Base-by-base conservation (phyloP, 495 filamentous ascomycete genomes). In the Entonaema liquescens region DNA sequence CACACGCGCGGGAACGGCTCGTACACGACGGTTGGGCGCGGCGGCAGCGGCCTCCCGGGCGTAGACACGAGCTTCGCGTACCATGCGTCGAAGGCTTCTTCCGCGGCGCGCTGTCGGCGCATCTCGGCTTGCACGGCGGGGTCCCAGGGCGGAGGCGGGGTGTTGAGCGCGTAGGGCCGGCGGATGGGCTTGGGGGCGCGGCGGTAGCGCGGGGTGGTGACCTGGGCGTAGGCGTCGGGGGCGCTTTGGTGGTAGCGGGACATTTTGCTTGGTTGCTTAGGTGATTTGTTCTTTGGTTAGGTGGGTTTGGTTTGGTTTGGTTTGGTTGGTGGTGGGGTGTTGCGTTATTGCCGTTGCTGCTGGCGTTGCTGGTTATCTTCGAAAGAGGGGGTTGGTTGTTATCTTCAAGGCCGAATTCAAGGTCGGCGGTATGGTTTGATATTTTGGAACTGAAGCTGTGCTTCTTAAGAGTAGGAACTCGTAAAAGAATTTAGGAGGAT, bases 131-230 rank as follows among this genome's bases (percentile, higher is more conserved):
- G n/a, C n/a, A n/a, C n/a, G n/a, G n/a, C n/a, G n/a, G n/a, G n/a
- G n/a, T n/a, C n/a, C n/a, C n/a, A n/a, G 0, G 54, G 31, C 1
- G 49, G 66, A 72, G 52, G 62, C n/a, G 12, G n/a, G n/a, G n/a
- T n/a, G n/a, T n/a, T n/a, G n/a, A n/a, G n/a, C n/a, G 1, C 21
- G 62, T 66, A 70, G n/a, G 62, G 70, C 3, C 60, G 65, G 50
- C 59, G 26, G 28, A 13, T 25, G 0, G 17, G 31, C 8, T 9
- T 1, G 5, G 12, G 60, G 9, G 55, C 23, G 29, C 1, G 12
- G 56, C 9, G 11, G 56, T 47, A 15, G 28, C 65, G 54, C 0
- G 21, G 54, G 57, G 33, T 47, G 21, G 28, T 47, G 23, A 17
- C 5, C 61, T 52, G 25, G 50, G 8, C 42, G 50, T 49, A 57